Evolutionary conservation across 805 yeast genomes (phyloP).

Genomic region (Wickerhamomyces canadensis): DNA sequence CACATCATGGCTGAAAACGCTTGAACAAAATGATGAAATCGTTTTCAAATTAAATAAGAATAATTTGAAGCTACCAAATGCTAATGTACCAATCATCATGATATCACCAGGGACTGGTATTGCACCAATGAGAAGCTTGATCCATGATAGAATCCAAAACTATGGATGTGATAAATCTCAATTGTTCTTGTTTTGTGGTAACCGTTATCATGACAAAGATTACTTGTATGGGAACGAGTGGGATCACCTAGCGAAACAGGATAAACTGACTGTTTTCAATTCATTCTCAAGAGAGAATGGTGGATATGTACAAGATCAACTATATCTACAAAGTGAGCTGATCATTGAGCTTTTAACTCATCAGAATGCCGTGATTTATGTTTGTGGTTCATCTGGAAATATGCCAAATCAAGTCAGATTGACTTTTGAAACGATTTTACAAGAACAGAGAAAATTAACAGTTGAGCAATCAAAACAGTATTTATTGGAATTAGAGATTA

Average conservation of each 20-base stretch:
- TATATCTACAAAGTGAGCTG: constrained; percentile 44
- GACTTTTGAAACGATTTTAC: constrained; percentile 64
- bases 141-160: constrained; percentile 34
- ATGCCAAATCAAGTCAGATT: constrained; percentile 88
- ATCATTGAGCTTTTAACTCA: constrained; percentile 50
- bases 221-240: constrained; percentile 57
- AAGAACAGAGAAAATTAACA: constrained; percentile 36
- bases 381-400: constrained; percentile 91
- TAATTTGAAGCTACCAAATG: constrained; percentile 31
- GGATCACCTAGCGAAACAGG: constrained; percentile 29
- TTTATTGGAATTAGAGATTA: constrained; percentile 54
- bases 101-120: constrained; percentile 95
- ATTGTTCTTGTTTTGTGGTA: constrained; percentile 67
- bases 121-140: constrained; percentile 82
- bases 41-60: constrained; percentile 47
- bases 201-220: constrained; percentile 61
- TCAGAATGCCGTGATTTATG: constrained; percentile 56
- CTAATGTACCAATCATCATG: constrained; percentile 52
- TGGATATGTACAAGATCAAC: constrained; percentile 74
- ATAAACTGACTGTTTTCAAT: constrained; percentile 35
- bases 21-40: constrained; percentile 44
- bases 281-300: constrained; percentile 48
- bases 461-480: constrained; percentile 44
- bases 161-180: constrained; percentile 20
- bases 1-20: constrained; percentile 61